Base-by-base conservation (phyloP, 352 stramenopile genomes). In the Pythium vanterpoolii region DNA sequence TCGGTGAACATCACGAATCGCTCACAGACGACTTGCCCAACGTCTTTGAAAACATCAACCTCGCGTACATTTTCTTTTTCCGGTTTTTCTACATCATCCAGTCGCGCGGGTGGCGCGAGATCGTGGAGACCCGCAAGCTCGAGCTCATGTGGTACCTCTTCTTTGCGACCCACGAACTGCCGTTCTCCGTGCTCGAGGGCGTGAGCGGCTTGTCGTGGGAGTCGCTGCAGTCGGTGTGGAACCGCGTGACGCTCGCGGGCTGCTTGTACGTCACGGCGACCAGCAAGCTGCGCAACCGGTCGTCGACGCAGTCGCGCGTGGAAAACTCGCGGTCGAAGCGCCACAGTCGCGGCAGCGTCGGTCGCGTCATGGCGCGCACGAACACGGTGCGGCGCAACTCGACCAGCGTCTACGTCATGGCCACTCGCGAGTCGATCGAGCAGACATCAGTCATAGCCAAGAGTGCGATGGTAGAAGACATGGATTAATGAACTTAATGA, bases 161-260 rank as follows among this genome's bases (percentile, higher is more conserved):
- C 14, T 67, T 77, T 10, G 47, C 64, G 6, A 66, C 48, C 3
- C 69, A 74, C 39, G 62, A 71, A 43, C 60, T 63, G 26, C 55
- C 66, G 5, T 77, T 77, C 34, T 6, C 46, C 7, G 8, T 52
- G 5, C 19, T 76, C 18, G 53, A 64, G 14, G 18, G 24, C 5
- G 23, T 39, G 3, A 84, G 56, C 14, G 72, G 68, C 0, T 24
- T 79, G 11, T 49, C 60, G 21, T 84, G 75, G 75, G 71, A 85
- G 44, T 67, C 60, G 31, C 31, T 11, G 6, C 6, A 11, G 31
- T 6, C 11, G 11, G 31, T 36, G 31, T 36, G 11, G 31, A 36
- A 36, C 31, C 6, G 31, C 31, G 11, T 11, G 31, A 36, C 11
- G 31, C 11, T 11, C 31, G 11, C 31, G n/a, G 33, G 31, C 31